phyloP scores from a whole-genome alignment of 345 rosid species.

The Euphorbia tirucalli region DNA sequence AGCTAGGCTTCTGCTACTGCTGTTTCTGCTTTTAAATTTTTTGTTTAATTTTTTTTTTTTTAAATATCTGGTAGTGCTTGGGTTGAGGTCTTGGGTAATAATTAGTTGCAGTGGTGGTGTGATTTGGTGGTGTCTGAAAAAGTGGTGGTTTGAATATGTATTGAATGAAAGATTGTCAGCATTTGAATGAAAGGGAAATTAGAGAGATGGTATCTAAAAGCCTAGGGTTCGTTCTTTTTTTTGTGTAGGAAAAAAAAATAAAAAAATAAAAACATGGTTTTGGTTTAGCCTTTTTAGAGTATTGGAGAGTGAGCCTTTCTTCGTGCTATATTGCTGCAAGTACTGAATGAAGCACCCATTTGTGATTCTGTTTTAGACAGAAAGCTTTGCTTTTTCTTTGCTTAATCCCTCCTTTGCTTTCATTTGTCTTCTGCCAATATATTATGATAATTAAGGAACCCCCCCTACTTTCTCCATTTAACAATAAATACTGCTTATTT shows the following conservation, averaged over 20 bases:
- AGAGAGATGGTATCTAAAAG: conserved; percentile 27
- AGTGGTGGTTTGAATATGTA: conserved; percentile 49
- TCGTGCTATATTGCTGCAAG: conserved; percentile 24
- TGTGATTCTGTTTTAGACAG: conserved; percentile 17
- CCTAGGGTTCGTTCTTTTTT: conserved; percentile 32
- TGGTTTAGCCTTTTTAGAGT: too few relatives aligned
- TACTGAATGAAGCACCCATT: not conserved
- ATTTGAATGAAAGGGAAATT: conserved; percentile 26
- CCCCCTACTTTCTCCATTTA: conserved; percentile 13
- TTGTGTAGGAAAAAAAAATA: not conserved
- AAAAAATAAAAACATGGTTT: too few relatives aligned
- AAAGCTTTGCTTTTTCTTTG: conserved; percentile 23
- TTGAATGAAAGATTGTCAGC: conserved; percentile 46
- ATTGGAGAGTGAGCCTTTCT: conserved; percentile 38
- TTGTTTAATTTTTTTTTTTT: not conserved
- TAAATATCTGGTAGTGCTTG: conserved; percentile 3
- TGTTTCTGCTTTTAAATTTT: not conserved
- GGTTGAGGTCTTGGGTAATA: conserved; percentile 40
- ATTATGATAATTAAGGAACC: not conserved
- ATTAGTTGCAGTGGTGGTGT: conserved; percentile 45
- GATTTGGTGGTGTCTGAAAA: conserved; percentile 60
- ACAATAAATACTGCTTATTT: too few relatives aligned
- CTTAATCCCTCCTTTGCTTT: conserved; percentile 11
- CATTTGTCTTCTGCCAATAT: conserved; percentile 3
- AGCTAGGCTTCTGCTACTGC: not conserved